phyloP scores from a whole-genome alignment of 2,329 filamentous ascomycete species.

The Aurifilum marmelostoma region DNA sequence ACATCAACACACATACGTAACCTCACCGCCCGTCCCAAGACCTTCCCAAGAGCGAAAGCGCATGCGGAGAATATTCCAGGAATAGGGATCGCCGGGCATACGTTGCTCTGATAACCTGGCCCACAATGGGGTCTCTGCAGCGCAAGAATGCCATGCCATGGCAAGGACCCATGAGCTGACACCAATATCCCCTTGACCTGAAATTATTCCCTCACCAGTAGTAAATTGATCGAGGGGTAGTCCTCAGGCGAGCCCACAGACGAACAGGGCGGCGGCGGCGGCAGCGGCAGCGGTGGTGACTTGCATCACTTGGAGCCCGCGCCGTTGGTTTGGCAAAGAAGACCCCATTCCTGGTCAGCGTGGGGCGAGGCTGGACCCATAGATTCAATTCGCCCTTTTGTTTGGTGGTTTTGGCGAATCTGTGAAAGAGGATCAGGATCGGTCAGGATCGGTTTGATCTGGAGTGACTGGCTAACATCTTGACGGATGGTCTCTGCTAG shows the following conservation, averaged over 20 bases:
- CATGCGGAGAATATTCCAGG: slow-evolving; percentile 6
- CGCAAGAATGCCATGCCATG: background rate
- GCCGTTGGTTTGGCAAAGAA: background rate
- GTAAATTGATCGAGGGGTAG: slow-evolving; percentile 12
- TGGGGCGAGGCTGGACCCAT: background rate
- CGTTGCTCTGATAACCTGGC: background rate
- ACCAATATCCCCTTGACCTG: slow-evolving; percentile 1
- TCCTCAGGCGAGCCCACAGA: background rate
- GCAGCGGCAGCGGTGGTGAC: no score
- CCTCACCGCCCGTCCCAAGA: slow-evolving; percentile 5
- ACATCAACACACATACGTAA: slow-evolving; percentile 1
- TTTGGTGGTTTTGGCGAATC: background rate
- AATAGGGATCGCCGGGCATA: slow-evolving; percentile 9
- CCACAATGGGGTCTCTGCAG: background rate
- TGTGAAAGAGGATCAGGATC: background rate
- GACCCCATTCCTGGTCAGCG: background rate
- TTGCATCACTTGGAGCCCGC: background rate
- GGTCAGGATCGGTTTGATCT: background rate
- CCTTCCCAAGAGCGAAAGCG: background rate
- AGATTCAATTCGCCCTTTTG: background rate
- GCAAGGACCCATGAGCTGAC: slow-evolving; percentile 13
- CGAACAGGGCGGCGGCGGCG: background rate
- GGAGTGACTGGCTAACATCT: background rate
- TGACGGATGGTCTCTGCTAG: background rate
- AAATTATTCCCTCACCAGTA: slow-evolving; percentile 6